Base-by-base conservation (phyloP, 2,329 filamentous ascomycete genomes). In the Ophiostoma montium region DNA sequence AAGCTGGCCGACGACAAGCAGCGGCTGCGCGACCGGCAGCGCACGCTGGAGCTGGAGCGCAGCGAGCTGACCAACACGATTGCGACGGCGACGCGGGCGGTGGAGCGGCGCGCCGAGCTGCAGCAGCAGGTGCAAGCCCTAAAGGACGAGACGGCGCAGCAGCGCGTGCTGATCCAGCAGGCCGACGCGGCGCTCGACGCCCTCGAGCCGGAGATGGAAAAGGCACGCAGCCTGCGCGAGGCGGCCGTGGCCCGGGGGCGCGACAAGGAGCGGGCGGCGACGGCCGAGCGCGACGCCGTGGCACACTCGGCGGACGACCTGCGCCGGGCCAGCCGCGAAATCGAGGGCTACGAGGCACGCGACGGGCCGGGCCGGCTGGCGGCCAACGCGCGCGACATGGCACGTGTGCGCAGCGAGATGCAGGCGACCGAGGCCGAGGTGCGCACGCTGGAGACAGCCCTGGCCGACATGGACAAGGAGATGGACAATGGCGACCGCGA, bases 41-140 rank as follows among this genome's bases (percentile, higher is more conserved):
- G 74, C 54, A 69, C 71, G 15, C 69, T 94, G 23, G 87, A 95
- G 63, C 71, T 92, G 5, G 81, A 92, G 59, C 74, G 80, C 52
- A 82, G 84, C 58, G 84, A 94, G 63, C 68, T 85, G 36, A 78
- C 75, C 52, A 83, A 82, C 60, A 84, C 84, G 55, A 71, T 95
- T 47, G 81, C 74, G 57, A 76, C 75, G 47, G 78, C 84, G 1
- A 72, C 75, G 44, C 81, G 83, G 51, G 80, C 89, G 58, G 70
- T 96, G 23, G 87, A 94, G 61, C 87, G 86, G 65, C 95, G 89
- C 67, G 73, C 75, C 35, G 74, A 76, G 39, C 70, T 95, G 19
- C 70, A 78, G 53, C 68, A 70, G 36, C 84, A 88, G 54, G 78
- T 96, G 31, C 78, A 86, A 52, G 76, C 84, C 50, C 74, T 86